Evolutionary conservation across 257 asterid species (phyloP), one percentile per base, ranked within the genome.

Genomic region (Salvia miltiorrhiza): DNA sequence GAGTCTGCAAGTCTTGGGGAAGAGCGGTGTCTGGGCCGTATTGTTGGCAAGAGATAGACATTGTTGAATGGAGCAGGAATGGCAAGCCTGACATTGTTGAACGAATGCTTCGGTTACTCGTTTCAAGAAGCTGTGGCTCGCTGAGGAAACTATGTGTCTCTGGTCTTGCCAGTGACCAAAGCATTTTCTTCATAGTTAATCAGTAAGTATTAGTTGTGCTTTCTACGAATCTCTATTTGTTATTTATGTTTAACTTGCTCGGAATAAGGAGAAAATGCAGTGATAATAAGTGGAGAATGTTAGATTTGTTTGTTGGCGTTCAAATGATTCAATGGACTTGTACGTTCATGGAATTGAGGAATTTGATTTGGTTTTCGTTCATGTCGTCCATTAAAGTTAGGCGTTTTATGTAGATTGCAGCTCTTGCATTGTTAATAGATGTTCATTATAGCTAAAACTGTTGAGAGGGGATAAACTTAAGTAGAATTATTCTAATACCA

Each of bases 21-120:
- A 80, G 76, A 76, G 96, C 80, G 2, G 95, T 86, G 16, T 73
- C 5, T 30, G 96, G 96, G 24, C 96, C 95, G 5, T 86, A 86
- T 69, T 93, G 97, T 70, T 93, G 95, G 97, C 93, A 88, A 79
- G 95, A 86, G 80, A 93, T 93, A 40, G 96, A 93, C 65, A 84
- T 93, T 47, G 96, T 85, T 72, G 94, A 90, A 57, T 93, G 97
- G 98, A 88, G 98, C 82, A 73, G 63, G 40, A 75, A 64, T 16
- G 26, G 49, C 63, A 67, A 77, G 65, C 85, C 87, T 12, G 79
- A 80, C 37, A 54, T 30, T 4, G 78, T 87, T 1, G 91, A 88
- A 24, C 79, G 72, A 12, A 85, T 91, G 97, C 85, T 87, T 77
- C 90, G 32, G 35, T 52, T 87, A 28, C 85, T 88, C n/a, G 73